Evolutionary conservation across 257 asterid species (phyloP).

Genomic region (Craterostigma plantagineum): DNA sequence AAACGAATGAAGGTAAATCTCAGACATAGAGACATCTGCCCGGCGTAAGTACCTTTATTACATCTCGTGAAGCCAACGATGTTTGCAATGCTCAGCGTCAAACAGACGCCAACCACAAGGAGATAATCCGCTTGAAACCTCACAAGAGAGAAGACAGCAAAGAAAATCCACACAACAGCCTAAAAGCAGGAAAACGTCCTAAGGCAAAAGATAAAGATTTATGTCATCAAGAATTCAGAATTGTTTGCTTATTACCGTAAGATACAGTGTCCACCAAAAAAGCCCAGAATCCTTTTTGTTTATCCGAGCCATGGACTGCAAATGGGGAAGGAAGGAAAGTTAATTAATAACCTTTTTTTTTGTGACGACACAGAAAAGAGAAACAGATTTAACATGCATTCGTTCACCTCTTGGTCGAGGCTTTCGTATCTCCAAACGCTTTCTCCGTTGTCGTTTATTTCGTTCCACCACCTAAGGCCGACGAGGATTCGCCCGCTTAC

Average conservation of each 20-base stretch:
- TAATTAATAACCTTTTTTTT: too few species aligned
- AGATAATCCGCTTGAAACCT: conserved; percentile 92
- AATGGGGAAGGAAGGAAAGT: conserved; percentile 5
- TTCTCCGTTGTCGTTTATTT: too few species aligned
- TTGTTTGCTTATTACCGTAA: conserved; percentile 59
- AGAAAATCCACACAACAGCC: conserved; percentile 77
- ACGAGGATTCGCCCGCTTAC: too few species aligned
- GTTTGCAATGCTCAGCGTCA: conserved; percentile 91
- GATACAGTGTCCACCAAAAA: conserved; percentile 95
- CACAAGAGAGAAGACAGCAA: conserved; percentile 71
- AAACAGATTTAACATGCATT: too few species aligned
- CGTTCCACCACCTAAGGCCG: too few species aligned
- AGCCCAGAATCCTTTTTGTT: conserved; percentile 98
- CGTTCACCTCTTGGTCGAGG: too few species aligned
- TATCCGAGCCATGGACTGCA: conserved; percentile 82
- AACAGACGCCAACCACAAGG: conserved; percentile 93
- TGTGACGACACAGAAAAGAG: too few species aligned
- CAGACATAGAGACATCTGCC: too few species aligned
- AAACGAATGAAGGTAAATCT: not conserved
- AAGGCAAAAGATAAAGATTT: not conserved
- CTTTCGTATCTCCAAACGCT: too few species aligned
- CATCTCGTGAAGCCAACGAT: conserved; percentile 94
- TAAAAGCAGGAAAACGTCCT: conserved; percentile 15
- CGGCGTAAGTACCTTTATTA: conserved; percentile 91
- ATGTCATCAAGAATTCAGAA: not conserved